These are phyloP conservation scores for Cercospora brassicicola DNA, from an alignment of 2,329 filamentous ascomycete genomes.

Conservation along the genomic window DNA sequence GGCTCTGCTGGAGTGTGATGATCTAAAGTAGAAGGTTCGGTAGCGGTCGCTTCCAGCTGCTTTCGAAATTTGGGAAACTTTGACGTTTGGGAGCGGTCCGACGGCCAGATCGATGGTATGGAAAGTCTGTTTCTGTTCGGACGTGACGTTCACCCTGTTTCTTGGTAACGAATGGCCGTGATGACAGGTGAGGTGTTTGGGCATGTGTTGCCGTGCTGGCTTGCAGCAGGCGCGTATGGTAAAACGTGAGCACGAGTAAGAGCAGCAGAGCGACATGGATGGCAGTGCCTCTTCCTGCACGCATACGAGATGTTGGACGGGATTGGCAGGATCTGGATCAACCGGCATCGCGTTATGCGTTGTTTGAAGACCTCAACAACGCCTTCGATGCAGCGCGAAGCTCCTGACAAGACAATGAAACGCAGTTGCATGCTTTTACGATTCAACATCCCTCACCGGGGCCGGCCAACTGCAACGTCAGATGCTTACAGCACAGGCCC, in stretches of 20 bases:
- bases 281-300: neutral
- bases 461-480: neutral
- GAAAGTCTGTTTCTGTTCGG: neutral
- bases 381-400: neutral
- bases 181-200: neutral
- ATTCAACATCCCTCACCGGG: neutral
- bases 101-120: neutral
- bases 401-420: neutral
- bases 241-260: neutral
- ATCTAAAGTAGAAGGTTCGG: neutral
- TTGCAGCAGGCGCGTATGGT: neutral
- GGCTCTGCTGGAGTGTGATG: neutral
- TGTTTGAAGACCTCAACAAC: neutral
- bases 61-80: neutral
- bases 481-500: neutral
- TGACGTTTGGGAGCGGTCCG: neutral
- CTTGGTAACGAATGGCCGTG: neutral
- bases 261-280: neutral
- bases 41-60: neutral
- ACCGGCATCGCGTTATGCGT: neutral
- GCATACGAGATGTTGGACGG: neutral
- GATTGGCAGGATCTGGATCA: neutral
- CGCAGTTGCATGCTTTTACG: neutral
- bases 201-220: neutral
- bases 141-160: neutral